A percentile compares a stretch with the other conserved stretches of the same genome.
Evolutionary conservation across 2,329 filamentous ascomycete species (phyloP).

Genomic region (Botrytis fabae): DNA sequence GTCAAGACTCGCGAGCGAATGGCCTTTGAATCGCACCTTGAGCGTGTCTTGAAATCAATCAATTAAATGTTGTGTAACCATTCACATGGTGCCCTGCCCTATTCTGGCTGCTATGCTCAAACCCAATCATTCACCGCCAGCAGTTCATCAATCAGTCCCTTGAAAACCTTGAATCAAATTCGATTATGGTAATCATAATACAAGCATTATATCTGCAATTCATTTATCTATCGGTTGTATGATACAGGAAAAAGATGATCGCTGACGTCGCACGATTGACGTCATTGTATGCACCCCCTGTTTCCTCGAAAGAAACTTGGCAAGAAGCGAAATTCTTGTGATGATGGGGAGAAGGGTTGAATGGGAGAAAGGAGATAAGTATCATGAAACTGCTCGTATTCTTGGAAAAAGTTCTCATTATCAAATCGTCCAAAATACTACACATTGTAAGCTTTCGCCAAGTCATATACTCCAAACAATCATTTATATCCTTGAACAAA

Average conservation of each 20-base stretch:
- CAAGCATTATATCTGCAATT: background rate
- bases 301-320: background rate
- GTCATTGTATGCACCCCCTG: constrained; percentile 5
- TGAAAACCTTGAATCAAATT: background rate
- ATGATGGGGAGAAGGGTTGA: background rate
- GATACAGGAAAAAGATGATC: background rate
- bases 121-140: background rate
- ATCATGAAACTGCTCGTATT: background rate
- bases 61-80: background rate
- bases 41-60: background rate
- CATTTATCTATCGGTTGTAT: background rate
- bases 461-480: background rate
- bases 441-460: background rate
- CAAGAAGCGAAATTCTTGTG: background rate
- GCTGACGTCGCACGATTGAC: constrained; percentile 10
- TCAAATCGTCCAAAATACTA: background rate
- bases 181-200: background rate
- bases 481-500: background rate
- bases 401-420: background rate
- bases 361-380: background rate
- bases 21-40: background rate
- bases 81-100: background rate
- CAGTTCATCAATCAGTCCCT: background rate
- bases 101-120: background rate
- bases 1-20: background rate